A percentile compares a stretch with the other conserved stretches of the same genome.
phyloP scores from a whole-genome alignment of 768 basidiomycete genomes.

The Serendipita indica region DNA sequence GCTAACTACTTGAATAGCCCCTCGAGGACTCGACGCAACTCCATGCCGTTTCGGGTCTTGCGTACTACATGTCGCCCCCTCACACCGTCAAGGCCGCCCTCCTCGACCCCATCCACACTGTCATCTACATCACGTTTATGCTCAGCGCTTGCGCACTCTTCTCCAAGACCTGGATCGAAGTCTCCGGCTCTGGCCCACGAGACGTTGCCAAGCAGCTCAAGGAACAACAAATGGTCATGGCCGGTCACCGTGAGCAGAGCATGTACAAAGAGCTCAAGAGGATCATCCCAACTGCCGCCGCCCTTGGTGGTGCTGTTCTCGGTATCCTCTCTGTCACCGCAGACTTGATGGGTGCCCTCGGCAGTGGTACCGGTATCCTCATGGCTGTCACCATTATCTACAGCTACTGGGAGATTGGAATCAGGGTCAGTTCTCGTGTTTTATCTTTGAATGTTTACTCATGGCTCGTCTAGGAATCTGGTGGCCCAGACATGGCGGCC shows the following conservation, averaged over 20 bases:
- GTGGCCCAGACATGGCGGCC: slow-evolving; percentile 69
- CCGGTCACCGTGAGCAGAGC: slow-evolving; percentile 82
- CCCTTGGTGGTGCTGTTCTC: slow-evolving; percentile 93
- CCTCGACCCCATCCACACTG: slow-evolving; percentile 86
- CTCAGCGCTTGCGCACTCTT: slow-evolving; percentile 89
- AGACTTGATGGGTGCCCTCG: slow-evolving; percentile 91
- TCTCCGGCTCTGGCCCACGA: slow-evolving; percentile 87
- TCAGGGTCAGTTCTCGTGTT: slow-evolving; percentile 31
- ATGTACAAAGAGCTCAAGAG: slow-evolving; percentile 99
- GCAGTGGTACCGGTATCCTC: slow-evolving; percentile 88
- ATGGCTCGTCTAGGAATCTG: slow-evolving; percentile 38
- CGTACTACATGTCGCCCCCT: slow-evolving; percentile 98
- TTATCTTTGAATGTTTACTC: neutral
- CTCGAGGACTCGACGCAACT: slow-evolving; percentile 90
- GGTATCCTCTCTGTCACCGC: slow-evolving; percentile 82
- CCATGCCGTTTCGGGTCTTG: slow-evolving; percentile 74
- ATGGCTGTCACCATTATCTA: slow-evolving; percentile 99
- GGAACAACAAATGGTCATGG: slow-evolving; percentile 87
- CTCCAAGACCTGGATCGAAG: slow-evolving; percentile 99
- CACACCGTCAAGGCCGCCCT: slow-evolving; percentile 79
- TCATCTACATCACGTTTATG: slow-evolving; percentile 83
- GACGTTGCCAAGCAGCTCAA: slow-evolving; percentile 97
- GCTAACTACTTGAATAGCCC: slow-evolving; percentile 38
- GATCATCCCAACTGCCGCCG: slow-evolving; percentile 93
- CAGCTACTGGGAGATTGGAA: slow-evolving; percentile 93